A percentile compares a stretch with the other conserved stretches of the same genome.
Conservation (phyloP, 106 monocot genomes). For the Dioscorea dumetorum region DNA sequence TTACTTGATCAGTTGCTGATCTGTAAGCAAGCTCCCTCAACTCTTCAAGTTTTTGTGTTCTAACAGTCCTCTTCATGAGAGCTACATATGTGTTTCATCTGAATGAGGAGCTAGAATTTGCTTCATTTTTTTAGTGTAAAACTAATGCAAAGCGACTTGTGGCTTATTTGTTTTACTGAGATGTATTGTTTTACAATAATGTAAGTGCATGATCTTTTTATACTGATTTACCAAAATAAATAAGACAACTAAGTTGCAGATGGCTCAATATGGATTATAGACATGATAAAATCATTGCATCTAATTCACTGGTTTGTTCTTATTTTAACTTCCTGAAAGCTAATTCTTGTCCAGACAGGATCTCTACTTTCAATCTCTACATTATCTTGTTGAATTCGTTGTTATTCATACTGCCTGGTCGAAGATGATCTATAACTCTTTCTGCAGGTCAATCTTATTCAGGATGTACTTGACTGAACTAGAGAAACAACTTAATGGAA, state of each 20-base stretch:
- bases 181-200: too few species aligned
- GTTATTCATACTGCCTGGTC: background rate
- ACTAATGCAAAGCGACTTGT: too few species aligned
- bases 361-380: background rate
- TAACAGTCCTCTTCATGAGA: too few species aligned
- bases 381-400: constrained; percentile 3
- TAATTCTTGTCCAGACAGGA: background rate
- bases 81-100: too few species aligned
- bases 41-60: too few species aligned
- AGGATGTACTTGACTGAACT: constrained; percentile 34
- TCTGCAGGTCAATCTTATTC: constrained; percentile 45
- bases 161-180: too few species aligned
- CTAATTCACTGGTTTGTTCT: background rate
- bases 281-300: background rate
- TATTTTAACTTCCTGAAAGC: background rate
- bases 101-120: too few species aligned
- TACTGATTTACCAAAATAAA: too few species aligned
- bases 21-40: too few species aligned
- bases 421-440: background rate
- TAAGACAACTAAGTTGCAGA: background rate
- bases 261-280: background rate
- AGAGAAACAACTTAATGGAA: constrained; percentile 33
- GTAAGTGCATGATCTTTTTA: too few species aligned
- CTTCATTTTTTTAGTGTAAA: too few species aligned
- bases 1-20: too few species aligned